These are phyloP conservation scores for Cubamyces lactineus DNA, from an alignment of 768 basidiomycete species.

Conservation along the genomic window DNA sequence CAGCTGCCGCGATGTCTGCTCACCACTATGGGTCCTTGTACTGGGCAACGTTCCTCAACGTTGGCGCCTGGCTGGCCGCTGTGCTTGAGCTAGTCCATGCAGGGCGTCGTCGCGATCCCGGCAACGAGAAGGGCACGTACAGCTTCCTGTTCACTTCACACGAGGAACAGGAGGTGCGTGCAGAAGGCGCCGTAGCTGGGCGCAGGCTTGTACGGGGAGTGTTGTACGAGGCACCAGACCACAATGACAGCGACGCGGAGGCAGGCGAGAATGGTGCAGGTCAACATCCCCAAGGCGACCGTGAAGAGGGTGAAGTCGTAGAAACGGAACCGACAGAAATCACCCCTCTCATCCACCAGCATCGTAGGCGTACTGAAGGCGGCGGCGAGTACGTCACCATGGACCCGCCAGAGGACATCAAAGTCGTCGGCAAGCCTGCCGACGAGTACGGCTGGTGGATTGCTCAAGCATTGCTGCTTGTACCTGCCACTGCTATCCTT, in stretches of 20 bases:
- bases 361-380: conserved; percentile 24
- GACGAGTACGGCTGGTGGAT: conserved; percentile 57
- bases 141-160: conserved; percentile 20
- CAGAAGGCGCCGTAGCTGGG: conserved; percentile 16
- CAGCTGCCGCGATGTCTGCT: conserved; percentile 48
- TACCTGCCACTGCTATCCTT: conserved; percentile 57
- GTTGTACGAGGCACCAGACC: conserved; percentile 26
- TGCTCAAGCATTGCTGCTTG: conserved; percentile 54
- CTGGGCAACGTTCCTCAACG: conserved; percentile 59
- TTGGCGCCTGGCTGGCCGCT: conserved; percentile 46
- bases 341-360: conserved; percentile 55
- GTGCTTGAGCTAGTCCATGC: conserved; percentile 40
- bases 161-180: conserved; percentile 8
- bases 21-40: conserved; percentile 57
- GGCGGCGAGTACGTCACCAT: conserved; percentile 28
- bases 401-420: conserved; percentile 16
- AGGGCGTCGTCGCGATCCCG: conserved; percentile 35
- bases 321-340: conserved; percentile 54
- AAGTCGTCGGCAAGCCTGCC: conserved; percentile 18
- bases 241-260: neutral
- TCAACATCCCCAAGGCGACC: conserved; percentile 28
- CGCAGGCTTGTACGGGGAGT: conserved; percentile 30
- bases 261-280: neutral
- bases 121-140: conserved; percentile 16
- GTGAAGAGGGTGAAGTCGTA: conserved; percentile 25